phyloP scores from a whole-genome alignment of 768 basidiomycete genomes.

The Macrolepiota albuminosa region DNA sequence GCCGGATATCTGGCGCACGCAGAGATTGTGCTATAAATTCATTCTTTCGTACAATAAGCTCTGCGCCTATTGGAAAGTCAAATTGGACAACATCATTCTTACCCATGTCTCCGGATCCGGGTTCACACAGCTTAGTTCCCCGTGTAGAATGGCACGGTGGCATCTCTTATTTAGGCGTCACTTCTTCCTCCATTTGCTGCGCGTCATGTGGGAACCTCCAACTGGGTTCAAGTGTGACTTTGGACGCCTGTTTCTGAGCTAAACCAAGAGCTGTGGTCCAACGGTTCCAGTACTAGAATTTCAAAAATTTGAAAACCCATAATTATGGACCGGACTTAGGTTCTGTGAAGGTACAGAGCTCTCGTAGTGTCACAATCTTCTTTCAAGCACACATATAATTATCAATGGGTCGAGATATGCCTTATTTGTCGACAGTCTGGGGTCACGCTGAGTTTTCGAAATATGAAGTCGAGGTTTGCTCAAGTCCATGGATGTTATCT shows the following conservation, averaged over 20 bases:
- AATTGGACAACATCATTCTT: not conserved
- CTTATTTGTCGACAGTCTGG: too few relatives aligned
- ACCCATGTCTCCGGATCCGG: slow-evolving; percentile 1
- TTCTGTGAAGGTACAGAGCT: not conserved
- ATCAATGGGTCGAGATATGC: too few relatives aligned
- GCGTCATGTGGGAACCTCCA: not conserved
- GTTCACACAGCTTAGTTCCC: not conserved
- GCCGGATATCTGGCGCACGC: not conserved
- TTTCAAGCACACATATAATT: not conserved
- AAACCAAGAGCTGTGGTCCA: not conserved
- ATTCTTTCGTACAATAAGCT: not conserved
- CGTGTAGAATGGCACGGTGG: not conserved
- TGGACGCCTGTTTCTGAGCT: not conserved
- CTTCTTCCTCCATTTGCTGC: not conserved
- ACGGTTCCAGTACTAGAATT: not conserved
- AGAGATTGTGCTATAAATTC: not conserved
- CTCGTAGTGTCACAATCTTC: not conserved
- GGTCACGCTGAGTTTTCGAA: too few relatives aligned
- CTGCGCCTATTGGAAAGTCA: not conserved
- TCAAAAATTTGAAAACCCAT: not conserved
- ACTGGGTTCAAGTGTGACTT: not conserved
- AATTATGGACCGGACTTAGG: not conserved
- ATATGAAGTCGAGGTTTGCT: too few relatives aligned
- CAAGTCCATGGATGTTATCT: too few relatives aligned
- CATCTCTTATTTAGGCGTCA: not conserved